Conservation (phyloP, 352 stramenopile genomes). For the Globisporangium megalacanthum region DNA sequence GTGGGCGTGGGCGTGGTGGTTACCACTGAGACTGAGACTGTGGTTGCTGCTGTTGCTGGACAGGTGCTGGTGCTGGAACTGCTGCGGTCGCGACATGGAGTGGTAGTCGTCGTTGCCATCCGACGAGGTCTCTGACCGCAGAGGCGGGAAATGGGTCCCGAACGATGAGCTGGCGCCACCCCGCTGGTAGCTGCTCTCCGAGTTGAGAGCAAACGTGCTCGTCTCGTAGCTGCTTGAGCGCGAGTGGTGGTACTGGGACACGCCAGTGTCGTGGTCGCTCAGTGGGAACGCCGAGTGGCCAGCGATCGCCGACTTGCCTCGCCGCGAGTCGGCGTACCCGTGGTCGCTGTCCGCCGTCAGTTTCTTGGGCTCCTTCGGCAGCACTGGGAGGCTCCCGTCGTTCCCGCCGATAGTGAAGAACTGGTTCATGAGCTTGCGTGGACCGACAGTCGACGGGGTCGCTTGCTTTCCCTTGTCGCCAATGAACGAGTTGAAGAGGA, state of each 20-base stretch:
- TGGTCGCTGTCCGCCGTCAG: slow-evolving; percentile 22
- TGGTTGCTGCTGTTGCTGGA: background rate
- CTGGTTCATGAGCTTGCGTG: slow-evolving; percentile 34
- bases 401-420: slow-evolving; percentile 28
- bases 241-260: slow-evolving; percentile 15
- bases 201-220: slow-evolving; percentile 20
- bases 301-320: slow-evolving; percentile 13
- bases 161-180: slow-evolving; percentile 11
- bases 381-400: slow-evolving; percentile 18
- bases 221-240: slow-evolving; percentile 13
- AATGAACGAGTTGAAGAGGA: slow-evolving; percentile 24
- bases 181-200: slow-evolving; percentile 20
- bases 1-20: slow-evolving; percentile 8
- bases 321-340: slow-evolving; percentile 26
- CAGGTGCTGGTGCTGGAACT: slow-evolving; percentile 3
- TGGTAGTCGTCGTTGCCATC: slow-evolving; percentile 24
- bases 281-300: slow-evolving; percentile 17
- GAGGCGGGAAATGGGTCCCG: slow-evolving; percentile 24
- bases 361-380: slow-evolving; percentile 40
- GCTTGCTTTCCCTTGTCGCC: slow-evolving; percentile 31
- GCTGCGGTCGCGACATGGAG: slow-evolving; percentile 11
- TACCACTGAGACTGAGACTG: slow-evolving; percentile 14
- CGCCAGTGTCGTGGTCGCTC: slow-evolving; percentile 5
- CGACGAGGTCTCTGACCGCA: slow-evolving; percentile 21
- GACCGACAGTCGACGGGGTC: background rate